A percentile compares a stretch with the other conserved stretches of the same genome.
Conservation (phyloP, 768 basidiomycete species). For the Leccinum uliginosum region DNA sequence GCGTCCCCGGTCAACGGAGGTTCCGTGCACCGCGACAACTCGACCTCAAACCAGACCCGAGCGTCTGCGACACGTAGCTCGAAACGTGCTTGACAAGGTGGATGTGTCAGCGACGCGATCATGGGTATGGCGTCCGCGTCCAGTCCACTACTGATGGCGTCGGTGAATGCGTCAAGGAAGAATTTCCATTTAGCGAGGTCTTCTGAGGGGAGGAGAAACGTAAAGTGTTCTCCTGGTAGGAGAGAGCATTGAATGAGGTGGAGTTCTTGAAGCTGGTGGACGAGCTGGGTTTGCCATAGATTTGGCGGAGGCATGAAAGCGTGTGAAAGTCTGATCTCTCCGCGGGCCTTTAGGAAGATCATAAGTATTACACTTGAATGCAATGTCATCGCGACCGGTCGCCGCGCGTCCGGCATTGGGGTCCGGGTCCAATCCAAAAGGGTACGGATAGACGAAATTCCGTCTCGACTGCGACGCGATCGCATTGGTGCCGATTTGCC, state of each 20-base stretch:
- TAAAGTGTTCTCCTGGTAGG: constrained; percentile 53
- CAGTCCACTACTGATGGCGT: not conserved
- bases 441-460: too few species aligned
- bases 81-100: constrained; percentile 31
- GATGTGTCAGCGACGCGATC: constrained; percentile 3
- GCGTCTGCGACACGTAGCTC: constrained; percentile 29
- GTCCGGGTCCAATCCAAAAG: too few species aligned
- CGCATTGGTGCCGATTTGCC: too few species aligned
- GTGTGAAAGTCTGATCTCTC: too few species aligned
- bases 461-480: too few species aligned
- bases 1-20: not conserved
- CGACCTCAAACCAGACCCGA: constrained; percentile 36
- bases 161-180: constrained; percentile 15
- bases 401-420: too few species aligned
- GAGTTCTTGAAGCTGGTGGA: constrained; percentile 45
- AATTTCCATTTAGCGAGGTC: constrained; percentile 32
- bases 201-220: constrained; percentile 35
- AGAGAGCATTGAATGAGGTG: constrained; percentile 59
- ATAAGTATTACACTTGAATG: too few species aligned
- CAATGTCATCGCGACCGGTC: too few species aligned
- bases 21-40: constrained; percentile 14
- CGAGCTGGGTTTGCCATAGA: constrained; percentile 4
- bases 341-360: too few species aligned
- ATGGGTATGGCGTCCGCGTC: not conserved
- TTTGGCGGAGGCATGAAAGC: not conserved